Base-by-base conservation (phyloP, 2,329 filamentous ascomycete genomes). In the Fusarium protoensiforme region DNA sequence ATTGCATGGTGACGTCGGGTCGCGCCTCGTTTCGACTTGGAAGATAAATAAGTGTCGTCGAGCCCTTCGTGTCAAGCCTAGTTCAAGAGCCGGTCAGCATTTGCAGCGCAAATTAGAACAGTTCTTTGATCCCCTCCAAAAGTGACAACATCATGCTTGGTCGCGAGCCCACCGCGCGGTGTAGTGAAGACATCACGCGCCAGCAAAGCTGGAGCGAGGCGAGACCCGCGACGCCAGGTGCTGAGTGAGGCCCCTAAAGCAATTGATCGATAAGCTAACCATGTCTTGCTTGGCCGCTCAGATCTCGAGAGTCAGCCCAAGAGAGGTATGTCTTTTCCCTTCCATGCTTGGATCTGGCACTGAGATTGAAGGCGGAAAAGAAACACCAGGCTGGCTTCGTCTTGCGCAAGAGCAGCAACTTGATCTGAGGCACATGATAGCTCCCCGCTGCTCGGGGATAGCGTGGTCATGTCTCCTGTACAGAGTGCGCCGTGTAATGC, bases 1-100 rank as follows among this genome's bases (percentile, higher is more conserved):
- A 41, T 31, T 13, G 31, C 18, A 33, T 36, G 27, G 18, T 35
- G 31, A 53, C 20, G 22, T 62, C 11, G 33, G 27, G 31, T n/a
- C 3, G 10, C 5, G n/a, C 46, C 46, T 53, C 13, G 46, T 53
- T 48, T 48, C 46, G 29, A 38, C n/a, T 31, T 5, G 29, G 16
- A 66, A 39, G 16, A 72, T 73, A 72, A 72, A 73, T 69, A 70
- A 46, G 13, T 20, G 8, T 14, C 39, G 31, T 61, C 18, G 13
- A 10, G 4, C 10, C 35, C 14, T 18, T 36, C 35, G 29, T 14
- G 33, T 18, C 3, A 51, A 59, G 22, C 10, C 39, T 61, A 7
- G 6, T 48, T 43, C n/a, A 31, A 31, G 6, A 31, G 4, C 7
- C 4, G 27, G 20, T 24, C n/a, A 36, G 24, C 14, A 46, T 59